Evolutionary conservation across 148 eudicot genomes (phyloP).

Genomic region (Nepenthes gracilis): DNA sequence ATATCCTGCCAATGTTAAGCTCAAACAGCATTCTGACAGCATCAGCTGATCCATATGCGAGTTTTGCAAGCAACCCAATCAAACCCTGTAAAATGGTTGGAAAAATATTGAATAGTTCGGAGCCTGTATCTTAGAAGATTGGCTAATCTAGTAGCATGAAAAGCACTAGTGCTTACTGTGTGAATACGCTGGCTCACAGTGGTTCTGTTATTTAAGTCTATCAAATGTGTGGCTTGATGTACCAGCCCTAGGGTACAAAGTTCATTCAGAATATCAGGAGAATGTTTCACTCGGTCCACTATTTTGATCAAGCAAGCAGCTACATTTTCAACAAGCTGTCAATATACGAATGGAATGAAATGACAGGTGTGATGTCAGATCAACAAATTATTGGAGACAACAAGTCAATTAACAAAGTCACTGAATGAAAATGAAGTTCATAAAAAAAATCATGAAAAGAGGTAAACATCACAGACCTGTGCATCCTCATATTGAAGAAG

Average conservation of each 20-base stretch:
- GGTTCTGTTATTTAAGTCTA: constrained; percentile 52
- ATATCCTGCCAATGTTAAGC: constrained; percentile 51
- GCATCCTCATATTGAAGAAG: constrained; percentile 83
- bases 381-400: not conserved
- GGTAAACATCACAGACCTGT: constrained; percentile 41
- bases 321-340: constrained; percentile 87
- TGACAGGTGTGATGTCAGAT: not conserved
- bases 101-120: not conserved
- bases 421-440: not conserved
- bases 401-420: not conserved
- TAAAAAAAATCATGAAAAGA: not conserved
- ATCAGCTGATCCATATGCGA: constrained; percentile 68
- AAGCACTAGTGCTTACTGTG: constrained; percentile 35
- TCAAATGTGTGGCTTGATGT: constrained; percentile 50
- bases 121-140: not conserved
- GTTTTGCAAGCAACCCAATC: constrained; percentile 65
- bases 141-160: not conserved
- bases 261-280: constrained; percentile 55
- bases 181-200: constrained; percentile 49
- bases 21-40: constrained; percentile 72
- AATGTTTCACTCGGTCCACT: constrained; percentile 43
- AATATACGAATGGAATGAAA: constrained; percentile 4
- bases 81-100: constrained; percentile 38
- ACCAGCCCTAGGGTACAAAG: constrained; percentile 64
- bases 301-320: constrained; percentile 72